A percentile compares a stretch with the other conserved stretches of the same genome.
phyloP scores from a whole-genome alignment of 306 rosid genomes.

The Dalbergia cultrata region DNA sequence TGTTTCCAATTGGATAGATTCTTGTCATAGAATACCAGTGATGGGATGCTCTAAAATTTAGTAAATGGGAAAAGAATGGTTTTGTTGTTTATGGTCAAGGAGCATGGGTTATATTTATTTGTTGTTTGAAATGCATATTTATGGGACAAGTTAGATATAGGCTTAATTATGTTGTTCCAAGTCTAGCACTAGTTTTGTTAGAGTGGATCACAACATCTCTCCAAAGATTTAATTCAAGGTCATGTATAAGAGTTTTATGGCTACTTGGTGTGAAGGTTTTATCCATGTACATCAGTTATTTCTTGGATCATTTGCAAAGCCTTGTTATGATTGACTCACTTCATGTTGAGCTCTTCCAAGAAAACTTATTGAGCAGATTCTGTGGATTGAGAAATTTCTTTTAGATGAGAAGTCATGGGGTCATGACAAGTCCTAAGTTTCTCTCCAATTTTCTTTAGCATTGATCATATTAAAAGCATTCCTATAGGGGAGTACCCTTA shows the following conservation, averaged over 20 bases:
- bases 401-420: slow-evolving; percentile 42
- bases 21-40: not conserved
- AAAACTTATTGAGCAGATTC: slow-evolving; percentile 49
- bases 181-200: slow-evolving; percentile 42
- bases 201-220: slow-evolving; percentile 46
- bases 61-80: not conserved
- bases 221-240: slow-evolving; percentile 46
- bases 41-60: too few relatives aligned
- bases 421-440: slow-evolving; percentile 44
- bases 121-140: not conserved
- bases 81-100: not conserved
- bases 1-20: not conserved
- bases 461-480: slow-evolving; percentile 46
- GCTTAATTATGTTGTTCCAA: not conserved
- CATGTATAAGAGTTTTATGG: slow-evolving; percentile 49
- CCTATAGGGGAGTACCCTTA: not conserved
- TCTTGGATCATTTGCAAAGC: slow-evolving; percentile 51
- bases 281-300: slow-evolving; percentile 49
- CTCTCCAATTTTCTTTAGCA: slow-evolving; percentile 51
- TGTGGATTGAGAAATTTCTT: slow-evolving; percentile 41
- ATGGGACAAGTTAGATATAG: too few relatives aligned
- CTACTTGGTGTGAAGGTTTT: slow-evolving; percentile 48
- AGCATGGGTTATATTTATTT: too few relatives aligned
- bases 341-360: slow-evolving; percentile 47
- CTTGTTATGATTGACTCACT: slow-evolving; percentile 50